Percentiles rank a stretch among this genome's conserved stretches.
phyloP scores from a whole-genome alignment of 306 rosid genomes.

The Leucaena leucocephala region DNA sequence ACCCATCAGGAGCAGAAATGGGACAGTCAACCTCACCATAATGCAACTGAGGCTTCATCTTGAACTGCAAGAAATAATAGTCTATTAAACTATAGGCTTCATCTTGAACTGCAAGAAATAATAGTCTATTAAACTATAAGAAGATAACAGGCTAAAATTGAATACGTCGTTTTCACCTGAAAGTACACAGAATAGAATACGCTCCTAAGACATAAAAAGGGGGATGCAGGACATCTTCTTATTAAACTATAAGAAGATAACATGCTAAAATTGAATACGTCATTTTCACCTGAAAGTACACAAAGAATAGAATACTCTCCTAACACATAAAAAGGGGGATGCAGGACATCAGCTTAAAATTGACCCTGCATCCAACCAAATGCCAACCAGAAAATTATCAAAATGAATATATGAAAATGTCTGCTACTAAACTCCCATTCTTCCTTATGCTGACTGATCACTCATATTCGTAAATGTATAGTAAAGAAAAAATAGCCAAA shows the following conservation, averaged over 20 bases:
- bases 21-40: conserved; percentile 94
- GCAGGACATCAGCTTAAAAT: conserved; percentile 14
- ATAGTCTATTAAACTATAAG: conserved; percentile 6
- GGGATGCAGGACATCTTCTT: not conserved
- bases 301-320: not conserved
- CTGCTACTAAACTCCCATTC: conserved; percentile 19
- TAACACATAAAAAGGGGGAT: conserved; percentile 10
- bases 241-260: conserved; percentile 25
- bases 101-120: conserved; percentile 76
- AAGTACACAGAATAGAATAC: conserved; percentile 13
- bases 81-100: conserved; percentile 61
- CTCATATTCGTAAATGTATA: not conserved
- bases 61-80: conserved; percentile 62
- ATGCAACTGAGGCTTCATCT: conserved; percentile 91
- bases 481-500: not conserved
- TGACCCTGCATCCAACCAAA: conserved; percentile 17
- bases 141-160: conserved; percentile 11
- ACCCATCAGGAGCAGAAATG: conserved; percentile 61
- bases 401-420: conserved; percentile 17
- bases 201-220: conserved; percentile 5
- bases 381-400: conserved; percentile 20
- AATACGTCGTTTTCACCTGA: conserved; percentile 2
- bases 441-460: not conserved
- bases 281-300: conserved; percentile 2
- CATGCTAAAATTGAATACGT: conserved; percentile 4